These are phyloP conservation scores for Tephrocybe sp. DNA, from an alignment of 768 basidiomycete species.

Conservation along the genomic window DNA sequence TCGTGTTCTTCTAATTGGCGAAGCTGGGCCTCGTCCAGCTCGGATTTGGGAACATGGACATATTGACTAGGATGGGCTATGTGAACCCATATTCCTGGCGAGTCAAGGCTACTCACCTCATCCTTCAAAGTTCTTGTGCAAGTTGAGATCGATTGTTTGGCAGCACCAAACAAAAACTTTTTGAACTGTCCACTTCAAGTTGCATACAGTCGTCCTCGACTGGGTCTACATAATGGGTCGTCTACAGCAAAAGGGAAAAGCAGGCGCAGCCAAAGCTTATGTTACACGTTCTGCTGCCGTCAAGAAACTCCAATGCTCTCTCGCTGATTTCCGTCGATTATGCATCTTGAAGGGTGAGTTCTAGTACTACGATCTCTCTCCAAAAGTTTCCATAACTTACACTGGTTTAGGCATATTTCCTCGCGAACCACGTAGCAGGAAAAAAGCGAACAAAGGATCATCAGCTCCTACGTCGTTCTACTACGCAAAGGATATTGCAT, in stretches of 20 bases:
- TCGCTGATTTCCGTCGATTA: slow-evolving; percentile 93
- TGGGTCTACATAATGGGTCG: slow-evolving; percentile 66
- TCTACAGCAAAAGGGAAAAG: slow-evolving; percentile 80
- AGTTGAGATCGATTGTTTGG: slow-evolving; percentile 27
- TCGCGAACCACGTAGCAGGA: slow-evolving; percentile 88
- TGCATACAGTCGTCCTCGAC: too few species aligned
- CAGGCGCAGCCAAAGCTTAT: slow-evolving; percentile 90
- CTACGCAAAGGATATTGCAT: slow-evolving; percentile 97
- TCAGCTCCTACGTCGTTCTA: slow-evolving; percentile 98
- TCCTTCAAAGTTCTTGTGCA: slow-evolving; percentile 21
- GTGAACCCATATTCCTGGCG: neutral
- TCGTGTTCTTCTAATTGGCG: slow-evolving; percentile 97
- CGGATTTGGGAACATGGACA: slow-evolving; percentile 94
- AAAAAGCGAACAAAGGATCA: slow-evolving; percentile 96
- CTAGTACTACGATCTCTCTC: slow-evolving; percentile 1
- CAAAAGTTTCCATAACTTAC: slow-evolving; percentile 8
- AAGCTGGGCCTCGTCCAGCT: slow-evolving; percentile 95
- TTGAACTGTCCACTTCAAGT: slow-evolving; percentile 7
- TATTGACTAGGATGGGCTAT: slow-evolving; percentile 70
- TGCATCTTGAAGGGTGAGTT: slow-evolving; percentile 93
- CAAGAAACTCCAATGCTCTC: slow-evolving; percentile 94
- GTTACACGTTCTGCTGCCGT: slow-evolving; percentile 88
- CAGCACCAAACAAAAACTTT: slow-evolving; percentile 35
- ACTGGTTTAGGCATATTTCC: slow-evolving; percentile 83
- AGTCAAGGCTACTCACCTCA: slow-evolving; percentile 33